Evolutionary conservation across 306 rosid species (phyloP), one percentile per base, ranked within the genome.

Genomic region (Trichosanthes cucumerina): DNA sequence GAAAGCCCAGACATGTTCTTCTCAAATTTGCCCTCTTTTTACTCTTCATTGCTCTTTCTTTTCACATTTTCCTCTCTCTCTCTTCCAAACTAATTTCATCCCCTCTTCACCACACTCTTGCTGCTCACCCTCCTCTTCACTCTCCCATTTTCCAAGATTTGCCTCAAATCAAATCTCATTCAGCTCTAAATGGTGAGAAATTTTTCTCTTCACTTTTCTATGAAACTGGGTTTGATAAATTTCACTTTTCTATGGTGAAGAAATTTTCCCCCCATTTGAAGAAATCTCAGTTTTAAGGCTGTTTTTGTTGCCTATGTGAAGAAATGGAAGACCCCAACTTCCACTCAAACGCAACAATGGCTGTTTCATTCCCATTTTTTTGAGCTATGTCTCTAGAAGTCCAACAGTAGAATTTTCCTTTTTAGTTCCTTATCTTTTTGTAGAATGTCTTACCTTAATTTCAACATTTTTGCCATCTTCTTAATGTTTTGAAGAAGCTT

Each of bases 41-140:
- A 23, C 69, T 88, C 75, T 78, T 84, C 16, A 18, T 79, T 70
- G 87, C 88, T 79, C 81, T 86, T 2, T 86, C 80, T 23, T 83
- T 88, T 79, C 84, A 81, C 58, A 58, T 88, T 64, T 73, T 80
- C 57, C 81, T 60, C 44, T 79, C 87, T 8, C 75, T 86, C 84
- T 79, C 89, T 9, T 24, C 68, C 52, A 64, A 41, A 49, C 41
- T 81, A 33, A 31, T 63, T 56, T 82, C 88, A 28, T 9, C 84
- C n/a, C 21, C n/a, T 0, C 43, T 2, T 33, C 39, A 14, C 38
- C 26, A 14, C 34, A 28, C 18, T 59, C 7, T 2, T 18, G 6
- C 71, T 18, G 6, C 34, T 2, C 24, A 46, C 21, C 34, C 64
- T 9, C 24, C 12, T 59, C 65, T 59, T 59, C 65, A 21, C 28